Evolutionary conservation across 305 asterid genomes (phyloP), one percentile per base, ranked within the genome.

Genomic region (Euphrasia arctica): DNA sequence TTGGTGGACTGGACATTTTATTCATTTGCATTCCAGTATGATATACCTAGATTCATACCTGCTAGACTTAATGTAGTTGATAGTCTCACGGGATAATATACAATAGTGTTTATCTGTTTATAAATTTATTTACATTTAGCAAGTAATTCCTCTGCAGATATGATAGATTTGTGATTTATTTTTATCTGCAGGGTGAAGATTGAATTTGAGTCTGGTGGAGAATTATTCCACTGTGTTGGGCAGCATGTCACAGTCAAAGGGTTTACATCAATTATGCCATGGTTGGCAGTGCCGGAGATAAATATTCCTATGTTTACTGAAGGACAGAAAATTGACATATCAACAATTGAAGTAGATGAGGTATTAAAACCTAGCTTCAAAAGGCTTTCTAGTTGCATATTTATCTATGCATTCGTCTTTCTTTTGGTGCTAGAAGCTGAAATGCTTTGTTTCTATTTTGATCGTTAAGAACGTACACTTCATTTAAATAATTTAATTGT

Each of bases 261-360:
- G 74, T 90, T 90, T 77, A 87, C 95, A 29, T 75, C 95, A 43
- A 79, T 90, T 65, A 90, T 90, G 95, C 95, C 97, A 48, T 90
- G 97, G 97, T 75, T 85, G 84, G 95, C 95, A 60, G 82, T 90
- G 54, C 65, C 70, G 11, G 95, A 85, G 78, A 87, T 74, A 67
- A 82, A 81, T 66, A 81, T 87, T 67, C 97, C 97, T 22, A 81
- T 77, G 68, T 90, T 90, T 65, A 58, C 75, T 60, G 75, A 79
- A 77, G 89, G 86, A 70, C 79, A 90, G 75, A 85, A 75, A 75
- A 78, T 87, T 36, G 76, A 74, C 72, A 75, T 87, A 74, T 78
- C 87, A 59, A 78, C 76, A 63, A 82, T 80, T 72, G 95, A 84
- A 56, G 78, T 87, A 52, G 86, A 87, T 28, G 90, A 85, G 95